phyloP scores from a whole-genome alignment of 2,329 filamentous ascomycete species.

The Beauveria sp. region DNA sequence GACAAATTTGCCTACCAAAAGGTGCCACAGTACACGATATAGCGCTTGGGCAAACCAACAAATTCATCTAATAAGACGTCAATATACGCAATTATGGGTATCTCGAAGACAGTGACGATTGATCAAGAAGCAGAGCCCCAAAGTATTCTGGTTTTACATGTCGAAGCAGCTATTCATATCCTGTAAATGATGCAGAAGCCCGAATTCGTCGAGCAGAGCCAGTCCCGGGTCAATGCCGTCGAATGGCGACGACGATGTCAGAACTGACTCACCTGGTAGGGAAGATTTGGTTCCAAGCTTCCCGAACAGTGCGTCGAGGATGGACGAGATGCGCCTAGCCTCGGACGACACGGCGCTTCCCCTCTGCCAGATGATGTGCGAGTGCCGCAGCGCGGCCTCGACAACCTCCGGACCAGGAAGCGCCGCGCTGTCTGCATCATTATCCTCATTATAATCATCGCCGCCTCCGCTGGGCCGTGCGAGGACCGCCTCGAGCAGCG shows the following conservation, averaged over 20 bases:
- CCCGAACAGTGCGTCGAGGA: neutral
- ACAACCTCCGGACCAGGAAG: neutral
- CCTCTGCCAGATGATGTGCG: slow-evolving; percentile 4
- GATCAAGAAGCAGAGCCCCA: neutral
- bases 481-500: neutral
- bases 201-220: slow-evolving; percentile 6
- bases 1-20: neutral
- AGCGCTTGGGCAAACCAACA: neutral
- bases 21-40: slow-evolving; percentile 2
- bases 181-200: slow-evolving; percentile 7
- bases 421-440: neutral
- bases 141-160: neutral
- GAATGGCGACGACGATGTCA: neutral
- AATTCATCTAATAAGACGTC: neutral
- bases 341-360: neutral
- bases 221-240: neutral
- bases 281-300: neutral
- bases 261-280: neutral
- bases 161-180: slow-evolving; percentile 13
- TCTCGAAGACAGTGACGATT: neutral
- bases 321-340: neutral
- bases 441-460: neutral
- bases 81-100: neutral
- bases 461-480: neutral
- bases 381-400: slow-evolving; percentile 5